Conservation (phyloP, 1,139 yeast genomes). For the Protomyces macrosporus region DNA sequence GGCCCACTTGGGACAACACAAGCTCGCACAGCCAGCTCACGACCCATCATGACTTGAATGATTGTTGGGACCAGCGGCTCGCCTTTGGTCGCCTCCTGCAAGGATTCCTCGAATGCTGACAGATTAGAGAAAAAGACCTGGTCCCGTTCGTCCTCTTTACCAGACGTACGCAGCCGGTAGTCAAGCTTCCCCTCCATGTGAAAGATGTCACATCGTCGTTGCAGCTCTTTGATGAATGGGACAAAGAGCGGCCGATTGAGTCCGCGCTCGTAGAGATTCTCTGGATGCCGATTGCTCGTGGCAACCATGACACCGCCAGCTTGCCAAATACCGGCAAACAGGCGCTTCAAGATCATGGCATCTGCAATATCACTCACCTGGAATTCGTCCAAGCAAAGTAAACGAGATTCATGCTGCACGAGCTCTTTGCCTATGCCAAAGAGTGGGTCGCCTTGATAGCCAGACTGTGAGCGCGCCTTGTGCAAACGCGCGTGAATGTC, state of each 20-base stretch:
- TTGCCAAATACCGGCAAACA: constrained; percentile 56
- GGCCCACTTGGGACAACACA: constrained; percentile 68
- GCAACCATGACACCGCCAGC: constrained; percentile 89
- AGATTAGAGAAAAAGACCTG: constrained; percentile 64
- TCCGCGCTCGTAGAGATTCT: constrained; percentile 86
- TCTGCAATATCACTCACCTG: constrained; percentile 98
- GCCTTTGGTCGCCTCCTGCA: constrained; percentile 71
- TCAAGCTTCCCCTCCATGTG: constrained; percentile 86
- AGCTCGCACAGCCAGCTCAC: constrained; percentile 79
- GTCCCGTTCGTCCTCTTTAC: constrained; percentile 78
- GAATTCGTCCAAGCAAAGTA: constrained; percentile 82
- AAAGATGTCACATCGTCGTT: constrained; percentile 67
- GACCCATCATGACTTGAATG: constrained; percentile 42
- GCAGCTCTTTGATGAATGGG: constrained; percentile 81
- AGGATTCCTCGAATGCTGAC: constrained; percentile 57
- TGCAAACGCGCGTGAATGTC: constrained; percentile 82
- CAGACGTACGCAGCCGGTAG: constrained; percentile 54
- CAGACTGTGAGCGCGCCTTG: constrained; percentile 57
- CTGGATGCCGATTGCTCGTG: constrained; percentile 92
- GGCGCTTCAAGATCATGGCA: constrained; percentile 84
- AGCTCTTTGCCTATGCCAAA: constrained; percentile 68
- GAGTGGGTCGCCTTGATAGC: constrained; percentile 57
- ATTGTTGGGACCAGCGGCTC: constrained; percentile 49
- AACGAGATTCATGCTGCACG: constrained; percentile 40
- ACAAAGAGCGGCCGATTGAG: constrained; percentile 84